These are phyloP conservation scores for Epichloe glyceriae DNA, from an alignment of 2,329 filamentous ascomycete genomes.

Conservation along the genomic window DNA sequence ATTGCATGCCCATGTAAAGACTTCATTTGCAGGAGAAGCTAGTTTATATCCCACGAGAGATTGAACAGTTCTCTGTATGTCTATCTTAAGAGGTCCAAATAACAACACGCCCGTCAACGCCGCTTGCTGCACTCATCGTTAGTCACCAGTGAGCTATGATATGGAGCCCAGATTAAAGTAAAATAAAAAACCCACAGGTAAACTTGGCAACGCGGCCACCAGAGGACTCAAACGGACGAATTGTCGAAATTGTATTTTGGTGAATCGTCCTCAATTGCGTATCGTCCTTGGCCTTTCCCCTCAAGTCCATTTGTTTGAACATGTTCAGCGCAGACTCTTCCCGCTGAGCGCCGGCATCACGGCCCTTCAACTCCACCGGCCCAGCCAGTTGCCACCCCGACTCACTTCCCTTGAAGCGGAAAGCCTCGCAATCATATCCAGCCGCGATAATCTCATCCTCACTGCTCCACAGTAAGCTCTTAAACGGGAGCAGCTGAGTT, in stretches of 20 bases:
- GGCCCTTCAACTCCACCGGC: conserved; percentile 63
- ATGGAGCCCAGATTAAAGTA: not conserved
- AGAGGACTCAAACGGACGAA: conserved; percentile 61
- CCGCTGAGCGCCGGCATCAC: conserved; percentile 46
- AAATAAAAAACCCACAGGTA: conserved; percentile 60
- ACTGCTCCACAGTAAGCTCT: conserved; percentile 81
- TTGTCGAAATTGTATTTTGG: conserved; percentile 86
- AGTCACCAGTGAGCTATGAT: conserved; percentile 11
- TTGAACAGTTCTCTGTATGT: not conserved
- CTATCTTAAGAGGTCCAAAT: conserved; percentile 56
- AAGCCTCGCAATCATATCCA: conserved; percentile 81
- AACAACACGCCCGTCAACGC: conserved; percentile 71
- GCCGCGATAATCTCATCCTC: conserved; percentile 92
- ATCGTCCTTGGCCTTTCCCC: conserved; percentile 83
- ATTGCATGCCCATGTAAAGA: not conserved
- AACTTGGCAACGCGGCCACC: conserved; percentile 61
- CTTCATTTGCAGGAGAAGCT: not conserved
- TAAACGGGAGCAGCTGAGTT: conserved; percentile 84
- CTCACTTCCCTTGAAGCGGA: conserved; percentile 70
- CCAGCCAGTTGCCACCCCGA: conserved; percentile 75
- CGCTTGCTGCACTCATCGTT: conserved; percentile 45
- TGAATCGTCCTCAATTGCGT: conserved; percentile 91
- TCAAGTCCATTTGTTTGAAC: conserved; percentile 98
- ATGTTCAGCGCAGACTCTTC: conserved; percentile 95
- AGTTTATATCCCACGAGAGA: not conserved